Percentiles rank a stretch among this genome's conserved stretches.
These are phyloP conservation scores for Penicillium egyptiacum DNA, from an alignment of 495 filamentous ascomycete genomes.

Conservation along the genomic window DNA sequence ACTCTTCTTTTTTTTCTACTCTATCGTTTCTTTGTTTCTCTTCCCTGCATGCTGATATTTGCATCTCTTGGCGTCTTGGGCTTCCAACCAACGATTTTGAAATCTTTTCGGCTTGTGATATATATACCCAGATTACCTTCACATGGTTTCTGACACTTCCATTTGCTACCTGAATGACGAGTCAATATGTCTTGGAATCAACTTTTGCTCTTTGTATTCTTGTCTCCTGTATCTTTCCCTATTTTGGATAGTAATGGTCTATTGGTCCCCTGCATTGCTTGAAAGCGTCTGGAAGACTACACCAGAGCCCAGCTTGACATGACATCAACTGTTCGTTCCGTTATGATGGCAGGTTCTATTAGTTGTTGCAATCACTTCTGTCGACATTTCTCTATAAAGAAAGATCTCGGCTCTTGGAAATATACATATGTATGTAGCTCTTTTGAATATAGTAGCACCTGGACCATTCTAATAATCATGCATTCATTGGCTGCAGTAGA, in stretches of 20 bases:
- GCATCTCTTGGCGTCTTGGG: constrained; percentile 9
- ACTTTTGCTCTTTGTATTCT: neutral
- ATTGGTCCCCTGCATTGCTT: neutral
- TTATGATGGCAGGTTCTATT: neutral
- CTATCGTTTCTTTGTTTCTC: neutral
- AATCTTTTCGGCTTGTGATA: constrained; percentile 24
- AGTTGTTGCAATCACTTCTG: neutral
- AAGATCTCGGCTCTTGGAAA: neutral
- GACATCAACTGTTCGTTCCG: neutral
- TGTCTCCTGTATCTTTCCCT: neutral
- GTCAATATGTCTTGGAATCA: constrained; percentile 6
- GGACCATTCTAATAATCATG: neutral
- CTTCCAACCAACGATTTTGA: neutral
- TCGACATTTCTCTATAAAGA: neutral
- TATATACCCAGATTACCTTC: constrained; percentile 29
- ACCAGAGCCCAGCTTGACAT: neutral
- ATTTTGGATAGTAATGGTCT: neutral
- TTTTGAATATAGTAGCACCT: neutral
- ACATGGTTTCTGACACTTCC: constrained; percentile 17
- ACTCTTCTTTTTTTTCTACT: neutral
- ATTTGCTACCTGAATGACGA: constrained; percentile 20
- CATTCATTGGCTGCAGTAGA: neutral
- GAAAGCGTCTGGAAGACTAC: neutral
- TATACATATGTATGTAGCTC: neutral
- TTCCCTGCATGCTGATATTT: constrained; percentile 6